Evolutionary conservation across 1,284 basidiomycete genomes (phyloP), one percentile per base, ranked within the genome.

Genomic region (Phenoliferia sp.): DNA sequence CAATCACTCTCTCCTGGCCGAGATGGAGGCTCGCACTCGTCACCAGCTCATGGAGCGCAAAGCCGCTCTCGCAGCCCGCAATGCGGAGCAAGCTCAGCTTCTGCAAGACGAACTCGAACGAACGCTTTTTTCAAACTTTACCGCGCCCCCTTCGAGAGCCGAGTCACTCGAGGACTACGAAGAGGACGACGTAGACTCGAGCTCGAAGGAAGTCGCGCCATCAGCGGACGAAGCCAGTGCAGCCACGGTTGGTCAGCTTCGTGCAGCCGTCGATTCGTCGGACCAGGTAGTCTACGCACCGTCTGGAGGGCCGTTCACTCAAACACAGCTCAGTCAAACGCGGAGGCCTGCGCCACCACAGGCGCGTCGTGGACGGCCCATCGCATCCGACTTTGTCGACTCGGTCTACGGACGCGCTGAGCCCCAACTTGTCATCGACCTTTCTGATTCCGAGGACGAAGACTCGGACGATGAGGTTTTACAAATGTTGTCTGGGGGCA

Each of bases 41-140:
- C 54, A 67, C 33, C 59, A 71, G 62, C 65, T 71, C 3, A 33
- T 71, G 33, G 67, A 67, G 0, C 68, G 61, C 36, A 71, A 67
- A 26, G 65, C 63, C 15, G 70, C 70, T 9, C 50, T 69, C 34
- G n/a, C 29, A 3, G 54, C 59, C 15, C 61, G 70, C 48, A 71
- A 71, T n/a, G 60, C 63, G n/a, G 34, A 61, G 44, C 59, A 59
- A 22, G 70, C 70, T 3, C 67, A 67, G 34, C 50, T 44, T 29
- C 61, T 71, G 44, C 66, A 71, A 28, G 48, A 57, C 2, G 70
- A 69, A 33, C 62, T 71, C 39, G 68, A 69, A 9, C 36, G 26
- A 35, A 60, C 68, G 29, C 66, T 71, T 55, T 44, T 63, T 7
- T 36, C 64, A 1, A 33, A 63, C 10, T 10, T 55, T 4, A 16